Conservation (phyloP, 2,329 filamentous ascomycete species). For the Penicillium aurantiogriseum region DNA sequence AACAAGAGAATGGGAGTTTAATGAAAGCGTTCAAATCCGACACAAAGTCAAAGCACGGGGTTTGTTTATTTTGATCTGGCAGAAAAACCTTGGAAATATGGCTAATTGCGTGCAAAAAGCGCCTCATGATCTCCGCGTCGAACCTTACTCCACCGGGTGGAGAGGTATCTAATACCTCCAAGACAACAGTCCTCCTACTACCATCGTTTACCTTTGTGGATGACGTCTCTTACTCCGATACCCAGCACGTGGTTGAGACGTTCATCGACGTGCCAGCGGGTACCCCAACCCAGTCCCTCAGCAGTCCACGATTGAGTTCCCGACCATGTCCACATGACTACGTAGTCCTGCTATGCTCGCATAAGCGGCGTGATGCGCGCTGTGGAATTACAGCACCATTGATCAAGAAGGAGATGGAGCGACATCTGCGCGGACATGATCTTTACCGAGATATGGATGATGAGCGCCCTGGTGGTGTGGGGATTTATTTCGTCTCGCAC, state of each 20-base stretch:
- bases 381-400: constrained; percentile 87
- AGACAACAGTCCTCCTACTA: neutral
- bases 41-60: neutral
- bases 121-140: neutral
- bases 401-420: constrained; percentile 74
- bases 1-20: neutral
- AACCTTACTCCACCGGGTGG: neutral
- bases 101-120: neutral
- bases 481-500: constrained; percentile 88
- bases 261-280: neutral
- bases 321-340: constrained; percentile 48
- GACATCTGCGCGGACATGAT: constrained; percentile 75
- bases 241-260: neutral
- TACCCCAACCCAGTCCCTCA: neutral
- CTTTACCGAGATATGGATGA: constrained; percentile 82
- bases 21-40: neutral
- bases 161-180: neutral
- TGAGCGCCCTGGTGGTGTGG: constrained; percentile 77
- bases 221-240: neutral
- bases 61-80: neutral
- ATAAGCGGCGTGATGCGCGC: constrained; percentile 81
- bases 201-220: neutral
- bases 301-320: neutral
- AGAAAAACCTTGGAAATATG: neutral
- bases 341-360: constrained; percentile 84